Evolutionary conservation across 257 asterid species (phyloP).

Genomic region (Penstemon newberryi): DNA sequence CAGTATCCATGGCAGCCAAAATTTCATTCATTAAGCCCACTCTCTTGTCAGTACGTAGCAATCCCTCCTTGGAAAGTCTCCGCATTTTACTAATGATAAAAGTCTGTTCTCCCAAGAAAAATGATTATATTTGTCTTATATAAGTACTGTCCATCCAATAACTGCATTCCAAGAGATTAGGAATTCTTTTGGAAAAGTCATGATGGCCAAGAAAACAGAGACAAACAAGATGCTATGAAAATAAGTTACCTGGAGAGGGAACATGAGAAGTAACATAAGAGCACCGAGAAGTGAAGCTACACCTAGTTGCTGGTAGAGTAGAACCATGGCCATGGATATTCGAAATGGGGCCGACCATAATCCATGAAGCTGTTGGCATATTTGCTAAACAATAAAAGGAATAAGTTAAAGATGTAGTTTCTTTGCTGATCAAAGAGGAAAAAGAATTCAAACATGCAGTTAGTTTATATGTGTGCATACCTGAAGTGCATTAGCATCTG

Average conservation of each 20-base stretch:
- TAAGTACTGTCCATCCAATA: neutral
- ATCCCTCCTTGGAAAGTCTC: slow-evolving; percentile 68
- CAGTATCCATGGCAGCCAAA: slow-evolving; percentile 85
- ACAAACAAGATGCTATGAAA: slow-evolving; percentile 16
- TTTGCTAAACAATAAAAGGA: slow-evolving; percentile 56
- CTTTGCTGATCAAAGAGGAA: slow-evolving; percentile 14
- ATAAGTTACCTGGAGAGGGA: slow-evolving; percentile 73
- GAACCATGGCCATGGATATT: slow-evolving; percentile 73
- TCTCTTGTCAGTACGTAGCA: slow-evolving; percentile 80
- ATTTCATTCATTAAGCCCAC: slow-evolving; percentile 84
- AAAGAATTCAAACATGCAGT: neutral
- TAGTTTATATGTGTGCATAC: slow-evolving; percentile 37
- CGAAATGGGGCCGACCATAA: slow-evolving; percentile 94
- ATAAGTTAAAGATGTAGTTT: neutral
- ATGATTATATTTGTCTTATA: slow-evolving; percentile 11
- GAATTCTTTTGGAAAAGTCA: too few relatives aligned
- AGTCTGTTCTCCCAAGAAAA: slow-evolving; percentile 54
- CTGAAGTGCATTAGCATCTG: slow-evolving; percentile 90
- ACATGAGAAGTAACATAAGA: slow-evolving; percentile 67
- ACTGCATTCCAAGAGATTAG: slow-evolving; percentile 18
- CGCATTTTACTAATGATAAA: slow-evolving; percentile 70
- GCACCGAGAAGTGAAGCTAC: slow-evolving; percentile 89
- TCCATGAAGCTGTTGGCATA: slow-evolving; percentile 86
- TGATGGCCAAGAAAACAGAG: neutral
- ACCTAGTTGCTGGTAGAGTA: slow-evolving; percentile 90